phyloP scores from a whole-genome alignment of 495 filamentous ascomycete genomes.

The Aspergillus steynii region DNA sequence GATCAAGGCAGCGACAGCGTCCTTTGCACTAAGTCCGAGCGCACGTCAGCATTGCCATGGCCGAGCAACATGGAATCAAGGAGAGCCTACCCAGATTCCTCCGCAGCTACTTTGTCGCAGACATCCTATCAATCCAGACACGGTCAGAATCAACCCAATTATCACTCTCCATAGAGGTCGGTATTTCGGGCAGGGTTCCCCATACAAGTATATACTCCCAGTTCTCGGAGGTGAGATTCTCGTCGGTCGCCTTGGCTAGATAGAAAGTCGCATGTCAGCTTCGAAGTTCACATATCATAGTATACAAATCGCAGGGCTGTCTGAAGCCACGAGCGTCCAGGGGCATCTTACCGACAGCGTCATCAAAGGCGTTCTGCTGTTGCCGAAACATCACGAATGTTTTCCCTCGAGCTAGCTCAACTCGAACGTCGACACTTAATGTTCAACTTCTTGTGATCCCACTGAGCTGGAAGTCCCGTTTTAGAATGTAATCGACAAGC shows the following conservation, averaged over 20 bases:
- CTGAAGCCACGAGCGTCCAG: neutral
- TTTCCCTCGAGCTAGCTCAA: conserved; percentile 9
- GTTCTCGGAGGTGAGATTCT: conserved; percentile 96
- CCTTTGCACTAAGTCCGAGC: conserved; percentile 63
- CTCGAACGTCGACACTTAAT: neutral
- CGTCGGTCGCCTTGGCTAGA: conserved; percentile 95
- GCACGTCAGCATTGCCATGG: conserved; percentile 20
- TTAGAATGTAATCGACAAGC: neutral
- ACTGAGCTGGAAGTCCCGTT: neutral
- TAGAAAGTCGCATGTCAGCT: conserved; percentile 24
- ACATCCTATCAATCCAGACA: conserved; percentile 62
- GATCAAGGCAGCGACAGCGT: conserved; percentile 91
- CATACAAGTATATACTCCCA: conserved; percentile 93
- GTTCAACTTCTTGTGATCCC: neutral
- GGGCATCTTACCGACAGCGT: conserved; percentile 68
- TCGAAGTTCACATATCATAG: neutral
- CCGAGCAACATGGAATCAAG: neutral
- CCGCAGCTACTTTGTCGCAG: conserved; percentile 80
- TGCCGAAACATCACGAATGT: conserved; percentile 67
- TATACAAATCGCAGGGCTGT: neutral
- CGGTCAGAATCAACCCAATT: conserved; percentile 22
- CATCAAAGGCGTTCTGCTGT: conserved; percentile 78
- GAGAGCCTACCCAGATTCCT: conserved; percentile 60
- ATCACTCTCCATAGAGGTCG: neutral
- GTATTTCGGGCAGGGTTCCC: neutral